A percentile compares a stretch with the other conserved stretches of the same genome.
These are phyloP conservation scores for Isochrysis galbana DNA, from an alignment of 78 protist species.

Conservation along the genomic window DNA sequence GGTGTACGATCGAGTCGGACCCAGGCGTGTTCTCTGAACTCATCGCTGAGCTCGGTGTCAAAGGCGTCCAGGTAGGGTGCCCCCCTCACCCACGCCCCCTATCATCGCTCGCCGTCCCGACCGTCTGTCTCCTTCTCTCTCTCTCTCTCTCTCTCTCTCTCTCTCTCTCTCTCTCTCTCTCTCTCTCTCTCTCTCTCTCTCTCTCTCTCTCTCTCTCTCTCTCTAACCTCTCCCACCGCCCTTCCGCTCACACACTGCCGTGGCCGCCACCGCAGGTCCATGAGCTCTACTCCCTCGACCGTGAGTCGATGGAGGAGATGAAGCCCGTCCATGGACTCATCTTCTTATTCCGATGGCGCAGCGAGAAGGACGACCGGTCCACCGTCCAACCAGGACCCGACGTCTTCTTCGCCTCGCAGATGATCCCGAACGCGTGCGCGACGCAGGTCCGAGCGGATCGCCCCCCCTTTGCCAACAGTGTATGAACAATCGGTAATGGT, in stretches of 20 bases:
- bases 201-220: too few relatives aligned
- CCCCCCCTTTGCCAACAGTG: too few relatives aligned
- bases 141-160: slow-evolving; percentile 3
- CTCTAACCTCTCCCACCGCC: too few relatives aligned
- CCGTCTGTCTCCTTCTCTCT: neutral
- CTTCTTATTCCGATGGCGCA: slow-evolving; percentile 88
- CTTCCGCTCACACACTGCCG: too few relatives aligned
- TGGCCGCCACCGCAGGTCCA: too few relatives aligned
- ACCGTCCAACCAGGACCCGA: neutral
- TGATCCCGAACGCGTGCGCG: slow-evolving; percentile 95
- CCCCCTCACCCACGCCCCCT: neutral
- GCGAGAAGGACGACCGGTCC: slow-evolving; percentile 49
- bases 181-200: too few relatives aligned
- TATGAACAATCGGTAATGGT: too few relatives aligned
- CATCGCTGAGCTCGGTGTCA: slow-evolving; percentile 82
- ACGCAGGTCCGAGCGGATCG: slow-evolving; percentile 74
- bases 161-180: too few relatives aligned
- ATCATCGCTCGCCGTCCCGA: neutral
- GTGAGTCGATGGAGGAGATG: neutral
- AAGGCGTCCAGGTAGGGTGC: slow-evolving; percentile 79
- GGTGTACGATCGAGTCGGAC: slow-evolving; percentile 73
- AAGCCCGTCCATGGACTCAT: slow-evolving; percentile 82
- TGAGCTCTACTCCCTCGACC: slow-evolving; percentile 15
- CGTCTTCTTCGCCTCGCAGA: slow-evolving; percentile 83
- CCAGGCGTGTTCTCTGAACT: slow-evolving; percentile 95